Conservation (phyloP, 768 basidiomycete genomes). For the Sistotremastrum niveocremeum region DNA sequence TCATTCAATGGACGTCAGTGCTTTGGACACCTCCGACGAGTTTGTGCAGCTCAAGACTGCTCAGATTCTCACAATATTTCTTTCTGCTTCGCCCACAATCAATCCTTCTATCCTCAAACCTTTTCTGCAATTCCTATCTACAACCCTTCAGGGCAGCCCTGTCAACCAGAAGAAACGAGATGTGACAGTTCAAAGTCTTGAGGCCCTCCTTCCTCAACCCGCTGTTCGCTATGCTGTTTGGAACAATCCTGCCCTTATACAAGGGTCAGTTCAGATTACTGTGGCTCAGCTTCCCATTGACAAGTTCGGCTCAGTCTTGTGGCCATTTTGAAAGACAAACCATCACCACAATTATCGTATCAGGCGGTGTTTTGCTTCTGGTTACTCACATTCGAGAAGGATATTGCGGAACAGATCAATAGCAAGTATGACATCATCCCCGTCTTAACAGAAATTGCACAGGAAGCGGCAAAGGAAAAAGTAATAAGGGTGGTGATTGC, state of each 20-base stretch:
- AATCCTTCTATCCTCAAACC: slow-evolving; percentile 41
- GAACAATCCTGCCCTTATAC: slow-evolving; percentile 52
- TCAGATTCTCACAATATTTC: slow-evolving; percentile 76
- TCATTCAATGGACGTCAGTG: slow-evolving; percentile 27
- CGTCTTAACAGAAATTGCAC: slow-evolving; percentile 68
- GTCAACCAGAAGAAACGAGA: slow-evolving; percentile 54
- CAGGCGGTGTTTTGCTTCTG: slow-evolving; percentile 89
- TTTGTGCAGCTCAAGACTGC: slow-evolving; percentile 87
- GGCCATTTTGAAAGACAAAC: slow-evolving; percentile 67
- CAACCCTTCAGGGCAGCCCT: slow-evolving; percentile 45
- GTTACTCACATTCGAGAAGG: slow-evolving; percentile 84
- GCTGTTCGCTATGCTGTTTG: slow-evolving; percentile 74
- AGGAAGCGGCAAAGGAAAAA: slow-evolving; percentile 91
- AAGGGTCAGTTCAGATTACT: slow-evolving; percentile 34
- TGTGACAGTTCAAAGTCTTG: slow-evolving; percentile 83
- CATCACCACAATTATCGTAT: slow-evolving; percentile 89
- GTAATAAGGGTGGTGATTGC: slow-evolving; percentile 88
- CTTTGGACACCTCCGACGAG: slow-evolving; percentile 78
- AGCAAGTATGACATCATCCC: slow-evolving; percentile 89
- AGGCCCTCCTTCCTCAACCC: slow-evolving; percentile 68
- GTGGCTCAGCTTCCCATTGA: neutral
- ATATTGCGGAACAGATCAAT: slow-evolving; percentile 76
- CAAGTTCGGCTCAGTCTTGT: slow-evolving; percentile 42
- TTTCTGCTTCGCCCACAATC: slow-evolving; percentile 40
- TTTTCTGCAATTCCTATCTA: slow-evolving; percentile 45